Evolutionary conservation across 805 yeast species (phyloP).

Genomic region (Middelhovenomyces tepae): DNA sequence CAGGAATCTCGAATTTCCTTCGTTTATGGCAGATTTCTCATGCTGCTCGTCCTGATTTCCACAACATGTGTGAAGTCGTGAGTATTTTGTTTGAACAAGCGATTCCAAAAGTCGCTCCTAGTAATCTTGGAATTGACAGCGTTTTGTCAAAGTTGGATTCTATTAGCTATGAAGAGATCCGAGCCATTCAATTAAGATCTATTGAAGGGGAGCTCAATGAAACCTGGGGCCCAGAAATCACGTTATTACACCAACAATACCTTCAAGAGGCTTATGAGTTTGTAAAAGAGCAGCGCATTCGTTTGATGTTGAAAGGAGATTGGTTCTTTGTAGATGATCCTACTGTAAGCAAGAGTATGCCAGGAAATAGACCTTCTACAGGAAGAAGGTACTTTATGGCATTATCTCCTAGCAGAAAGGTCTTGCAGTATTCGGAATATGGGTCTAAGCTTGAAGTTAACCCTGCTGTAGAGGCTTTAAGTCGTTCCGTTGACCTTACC

Average conservation of each 20-base stretch:
- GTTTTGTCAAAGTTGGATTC: slow-evolving; percentile 36
- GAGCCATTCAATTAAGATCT: slow-evolving; percentile 44
- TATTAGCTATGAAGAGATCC: slow-evolving; percentile 40
- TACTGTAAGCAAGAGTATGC: slow-evolving; percentile 9
- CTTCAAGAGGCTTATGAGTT: slow-evolving; percentile 54
- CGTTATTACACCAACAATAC: slow-evolving; percentile 42
- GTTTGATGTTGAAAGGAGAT: slow-evolving; percentile 64
- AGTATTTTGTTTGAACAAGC: slow-evolving; percentile 25
- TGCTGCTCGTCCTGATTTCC: slow-evolving; percentile 45
- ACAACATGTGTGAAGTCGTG: slow-evolving; percentile 41
- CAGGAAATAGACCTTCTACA: background rate
- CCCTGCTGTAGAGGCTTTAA: slow-evolving; percentile 42
- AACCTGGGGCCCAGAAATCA: slow-evolving; percentile 40
- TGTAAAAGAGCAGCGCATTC: slow-evolving; percentile 65
- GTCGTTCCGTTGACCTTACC: slow-evolving; percentile 19
- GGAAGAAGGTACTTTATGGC: slow-evolving; percentile 43
- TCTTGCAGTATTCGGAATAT: slow-evolving; percentile 53
- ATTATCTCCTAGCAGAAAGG: slow-evolving; percentile 58
- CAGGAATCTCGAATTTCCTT: slow-evolving; percentile 48
- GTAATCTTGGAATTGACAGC: slow-evolving; percentile 32
- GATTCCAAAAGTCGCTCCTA: slow-evolving; percentile 15
- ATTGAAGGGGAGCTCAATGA: slow-evolving; percentile 23
- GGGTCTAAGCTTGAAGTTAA: slow-evolving; percentile 34
- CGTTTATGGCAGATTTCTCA: slow-evolving; percentile 58
- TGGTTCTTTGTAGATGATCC: slow-evolving; percentile 71